phyloP scores from a whole-genome alignment of 805 yeast species.

The Pichia membranifaciens region DNA sequence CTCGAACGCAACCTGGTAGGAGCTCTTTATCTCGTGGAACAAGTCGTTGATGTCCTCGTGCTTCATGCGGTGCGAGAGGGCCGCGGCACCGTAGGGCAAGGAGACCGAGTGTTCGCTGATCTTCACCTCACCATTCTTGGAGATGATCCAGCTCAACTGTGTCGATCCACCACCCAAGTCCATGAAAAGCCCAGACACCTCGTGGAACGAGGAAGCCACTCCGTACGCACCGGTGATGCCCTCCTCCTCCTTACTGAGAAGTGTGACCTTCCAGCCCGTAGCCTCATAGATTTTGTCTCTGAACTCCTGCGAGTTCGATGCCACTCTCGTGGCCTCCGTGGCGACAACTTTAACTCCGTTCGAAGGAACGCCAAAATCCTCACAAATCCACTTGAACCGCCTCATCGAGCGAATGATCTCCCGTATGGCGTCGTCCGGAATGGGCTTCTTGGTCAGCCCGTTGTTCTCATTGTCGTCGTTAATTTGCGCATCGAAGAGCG shows the following conservation, averaged over 20 bases:
- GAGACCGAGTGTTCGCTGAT: conserved; percentile 55
- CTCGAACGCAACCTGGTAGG: conserved; percentile 45
- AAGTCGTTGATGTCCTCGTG: conserved; percentile 45
- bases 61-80: conserved; percentile 49
- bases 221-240: conserved; percentile 67
- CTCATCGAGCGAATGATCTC: conserved; percentile 60
- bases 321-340: conserved; percentile 69
- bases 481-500: conserved; percentile 58
- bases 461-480: conserved; percentile 25
- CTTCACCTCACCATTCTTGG: conserved; percentile 48
- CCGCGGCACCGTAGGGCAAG: conserved; percentile 71
- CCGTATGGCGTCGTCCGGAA: conserved; percentile 49
- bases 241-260: conserved; percentile 58
- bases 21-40: conserved; percentile 47
- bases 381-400: conserved; percentile 64
- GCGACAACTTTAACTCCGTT: conserved; percentile 63
- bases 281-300: conserved; percentile 49
- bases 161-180: conserved; percentile 71
- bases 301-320: conserved; percentile 56
- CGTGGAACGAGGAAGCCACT: conserved; percentile 66
- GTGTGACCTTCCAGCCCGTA: conserved; percentile 60
- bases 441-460: conserved; percentile 37
- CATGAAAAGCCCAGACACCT: conserved; percentile 60
- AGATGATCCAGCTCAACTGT: conserved; percentile 64
- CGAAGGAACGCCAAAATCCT: conserved; percentile 62